Percentiles rank a stretch among this genome's conserved stretches.
Evolutionary conservation across 2,329 filamentous ascomycete genomes (phyloP).

Genomic region (Fusarium torulosum): DNA sequence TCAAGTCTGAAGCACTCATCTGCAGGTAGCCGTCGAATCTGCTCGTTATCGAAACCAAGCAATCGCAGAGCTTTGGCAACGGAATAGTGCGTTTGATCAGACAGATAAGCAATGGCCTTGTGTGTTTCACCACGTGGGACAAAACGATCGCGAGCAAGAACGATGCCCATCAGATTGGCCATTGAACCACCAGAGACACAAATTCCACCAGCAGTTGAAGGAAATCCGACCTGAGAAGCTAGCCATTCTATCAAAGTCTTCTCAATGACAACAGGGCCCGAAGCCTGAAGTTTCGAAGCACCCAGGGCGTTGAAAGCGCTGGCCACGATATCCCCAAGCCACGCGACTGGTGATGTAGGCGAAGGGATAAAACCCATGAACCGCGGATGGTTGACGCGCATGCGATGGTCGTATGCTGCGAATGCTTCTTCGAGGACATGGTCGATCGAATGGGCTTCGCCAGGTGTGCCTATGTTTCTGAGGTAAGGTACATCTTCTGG

Average conservation of each 20-base stretch:
- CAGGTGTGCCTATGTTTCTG: conserved; percentile 19
- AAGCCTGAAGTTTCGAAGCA: conserved; percentile 41
- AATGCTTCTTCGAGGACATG: conserved; percentile 31
- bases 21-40: neutral
- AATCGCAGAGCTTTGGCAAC: conserved; percentile 16
- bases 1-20: conserved; percentile 5
- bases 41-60: conserved; percentile 15
- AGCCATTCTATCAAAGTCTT: conserved; percentile 46
- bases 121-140: conserved; percentile 23
- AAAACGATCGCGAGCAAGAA: conserved; percentile 36
- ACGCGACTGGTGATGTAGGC: conserved; percentile 39
- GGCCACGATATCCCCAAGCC: conserved; percentile 40
- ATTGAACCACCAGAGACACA: conserved; percentile 48
- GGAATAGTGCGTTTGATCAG: conserved; percentile 28
- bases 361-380: conserved; percentile 45
- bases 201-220: conserved; percentile 35
- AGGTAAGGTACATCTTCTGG: conserved; percentile 23
- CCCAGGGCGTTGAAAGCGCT: conserved; percentile 41
- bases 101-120: conserved; percentile 11
- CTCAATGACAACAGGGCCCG: conserved; percentile 42
- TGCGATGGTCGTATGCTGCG: conserved; percentile 20
- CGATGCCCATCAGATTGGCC: conserved; percentile 45
- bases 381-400: conserved; percentile 33
- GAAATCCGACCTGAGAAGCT: conserved; percentile 30
- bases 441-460: conserved; percentile 16